phyloP scores from a whole-genome alignment of 2,329 filamentous ascomycete species.

The Exophiala viscosa region DNA sequence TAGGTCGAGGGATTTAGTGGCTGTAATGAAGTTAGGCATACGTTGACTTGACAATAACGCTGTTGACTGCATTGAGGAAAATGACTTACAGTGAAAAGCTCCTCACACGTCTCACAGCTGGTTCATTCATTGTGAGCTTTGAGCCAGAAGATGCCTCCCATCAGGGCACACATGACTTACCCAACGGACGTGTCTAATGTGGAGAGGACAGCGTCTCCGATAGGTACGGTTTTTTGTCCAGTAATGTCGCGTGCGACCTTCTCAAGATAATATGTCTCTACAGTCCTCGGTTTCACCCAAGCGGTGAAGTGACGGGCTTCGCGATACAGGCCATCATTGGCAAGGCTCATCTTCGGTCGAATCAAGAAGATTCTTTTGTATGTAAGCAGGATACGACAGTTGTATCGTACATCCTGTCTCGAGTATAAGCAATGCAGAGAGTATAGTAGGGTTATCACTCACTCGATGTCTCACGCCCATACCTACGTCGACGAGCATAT shows the following conservation, averaged over 20 bases:
- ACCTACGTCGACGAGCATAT: slow-evolving; percentile 59
- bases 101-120: slow-evolving; percentile 64
- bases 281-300: slow-evolving; percentile 54
- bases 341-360: slow-evolving; percentile 67
- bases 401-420: slow-evolving; percentile 56
- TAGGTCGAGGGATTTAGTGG: slow-evolving; percentile 22
- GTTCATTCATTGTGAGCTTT: not conserved
- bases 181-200: slow-evolving; percentile 59
- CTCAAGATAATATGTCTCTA: slow-evolving; percentile 64
- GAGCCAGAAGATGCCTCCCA: not conserved
- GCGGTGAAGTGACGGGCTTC: slow-evolving; percentile 62
- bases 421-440: not conserved
- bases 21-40: not conserved
- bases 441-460: not conserved
- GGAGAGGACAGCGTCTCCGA: slow-evolving; percentile 65
- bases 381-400: slow-evolving; percentile 61
- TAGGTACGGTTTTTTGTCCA: slow-evolving; percentile 55
- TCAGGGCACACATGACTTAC: not conserved
- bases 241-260: slow-evolving; percentile 56
- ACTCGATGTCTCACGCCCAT: slow-evolving; percentile 26
- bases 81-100: slow-evolving; percentile 58
- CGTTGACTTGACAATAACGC: slow-evolving; percentile 13
- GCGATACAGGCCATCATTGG: slow-evolving; percentile 66
- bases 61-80: slow-evolving; percentile 10
- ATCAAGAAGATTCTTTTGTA: slow-evolving; percentile 68